Conservation (phyloP, 495 filamentous ascomycete species). For the Penicillium salamii region DNA sequence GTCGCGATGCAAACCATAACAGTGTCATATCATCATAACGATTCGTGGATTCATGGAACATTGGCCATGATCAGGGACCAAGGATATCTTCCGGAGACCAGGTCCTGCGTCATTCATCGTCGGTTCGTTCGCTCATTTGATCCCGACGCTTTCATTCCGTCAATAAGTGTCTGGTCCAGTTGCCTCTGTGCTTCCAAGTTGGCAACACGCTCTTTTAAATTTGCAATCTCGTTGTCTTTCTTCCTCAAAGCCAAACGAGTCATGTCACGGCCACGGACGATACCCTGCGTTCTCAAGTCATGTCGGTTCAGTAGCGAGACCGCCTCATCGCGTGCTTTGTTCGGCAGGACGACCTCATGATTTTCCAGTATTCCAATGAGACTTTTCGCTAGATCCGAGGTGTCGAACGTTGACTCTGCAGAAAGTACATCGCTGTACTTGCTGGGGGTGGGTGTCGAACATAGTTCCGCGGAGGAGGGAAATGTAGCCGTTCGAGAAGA, state of each 20-base stretch:
- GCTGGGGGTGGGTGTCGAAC: constrained; percentile 49
- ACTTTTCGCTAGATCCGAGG: constrained; percentile 50
- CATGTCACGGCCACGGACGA: constrained; percentile 61
- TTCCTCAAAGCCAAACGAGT: constrained; percentile 56
- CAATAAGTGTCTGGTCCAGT: constrained; percentile 45
- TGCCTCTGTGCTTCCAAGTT: constrained; percentile 29
- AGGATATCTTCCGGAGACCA: too few relatives aligned
- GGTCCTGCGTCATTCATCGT: background rate
- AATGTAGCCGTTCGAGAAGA: constrained; percentile 18
- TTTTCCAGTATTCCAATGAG: constrained; percentile 50
- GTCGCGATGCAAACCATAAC: background rate
- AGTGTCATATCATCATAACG: constrained; percentile 2
- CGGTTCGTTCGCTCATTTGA: background rate
- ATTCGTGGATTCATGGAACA: constrained; percentile 1
- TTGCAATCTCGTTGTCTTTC: constrained; percentile 61
- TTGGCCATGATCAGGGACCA: background rate
- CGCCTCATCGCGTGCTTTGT: constrained; percentile 38
- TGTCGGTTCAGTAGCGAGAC: constrained; percentile 52
- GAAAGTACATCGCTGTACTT: constrained; percentile 40
- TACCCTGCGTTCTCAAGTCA: constrained; percentile 53
- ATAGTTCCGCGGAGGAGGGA: constrained; percentile 32
- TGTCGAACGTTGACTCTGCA: constrained; percentile 22
- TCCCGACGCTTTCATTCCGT: background rate
- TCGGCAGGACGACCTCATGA: constrained; percentile 43
- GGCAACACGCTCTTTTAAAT: constrained; percentile 44